Conservation (phyloP, 2,329 filamentous ascomycete species). For the Neofusicoccum cordaticola region DNA sequence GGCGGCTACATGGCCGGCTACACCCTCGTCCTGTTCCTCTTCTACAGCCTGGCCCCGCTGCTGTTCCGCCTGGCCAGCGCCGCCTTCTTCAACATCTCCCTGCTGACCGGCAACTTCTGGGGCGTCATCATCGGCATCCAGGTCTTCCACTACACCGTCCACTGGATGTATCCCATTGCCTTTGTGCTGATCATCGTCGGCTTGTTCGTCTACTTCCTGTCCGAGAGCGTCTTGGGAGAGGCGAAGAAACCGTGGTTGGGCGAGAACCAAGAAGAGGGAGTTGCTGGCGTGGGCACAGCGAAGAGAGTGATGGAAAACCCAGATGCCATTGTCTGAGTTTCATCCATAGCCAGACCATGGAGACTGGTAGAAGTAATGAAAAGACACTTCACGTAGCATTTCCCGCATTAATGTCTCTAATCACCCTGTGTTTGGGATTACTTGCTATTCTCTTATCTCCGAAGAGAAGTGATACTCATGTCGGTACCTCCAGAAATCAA, state of each 20-base stretch:
- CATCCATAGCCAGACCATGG: not conserved
- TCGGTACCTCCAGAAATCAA: not conserved
- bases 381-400: not conserved
- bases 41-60: constrained; percentile 84
- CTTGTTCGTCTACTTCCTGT: constrained; percentile 81
- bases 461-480: not conserved
- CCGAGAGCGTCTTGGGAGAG: constrained; percentile 78
- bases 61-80: constrained; percentile 86
- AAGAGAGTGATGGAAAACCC: constrained; percentile 58
- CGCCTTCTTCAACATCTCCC: constrained; percentile 93
- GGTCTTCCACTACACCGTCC: constrained; percentile 76
- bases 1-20: constrained; percentile 86
- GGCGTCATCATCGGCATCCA: constrained; percentile 86
- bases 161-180: constrained; percentile 92
- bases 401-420: not conserved
- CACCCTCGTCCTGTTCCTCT: constrained; percentile 76
- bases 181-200: constrained; percentile 90
- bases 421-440: not conserved
- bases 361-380: not conserved
- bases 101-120: constrained; percentile 96
- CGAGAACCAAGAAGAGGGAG: constrained; percentile 75
- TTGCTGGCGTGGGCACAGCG: constrained; percentile 79
- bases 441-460: not conserved
- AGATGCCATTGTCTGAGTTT: constrained; percentile 34
- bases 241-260: constrained; percentile 94